Conservation (phyloP, 805 yeast species). For the Candida bentonensis region DNA sequence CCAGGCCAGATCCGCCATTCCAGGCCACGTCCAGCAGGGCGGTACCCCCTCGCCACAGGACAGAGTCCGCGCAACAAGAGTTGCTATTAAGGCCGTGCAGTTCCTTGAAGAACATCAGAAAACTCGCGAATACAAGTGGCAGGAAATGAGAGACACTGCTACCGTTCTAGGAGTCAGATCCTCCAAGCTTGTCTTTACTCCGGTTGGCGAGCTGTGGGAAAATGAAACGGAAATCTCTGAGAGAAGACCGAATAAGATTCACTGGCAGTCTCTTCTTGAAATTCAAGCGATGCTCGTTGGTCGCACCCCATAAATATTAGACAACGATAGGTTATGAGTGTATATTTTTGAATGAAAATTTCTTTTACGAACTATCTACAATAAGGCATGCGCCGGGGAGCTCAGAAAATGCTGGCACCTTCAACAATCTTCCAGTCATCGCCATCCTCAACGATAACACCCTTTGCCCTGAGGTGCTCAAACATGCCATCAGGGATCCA, state of each 20-base stretch:
- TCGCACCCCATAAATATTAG: slow-evolving; percentile 13
- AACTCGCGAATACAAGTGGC: slow-evolving; percentile 3
- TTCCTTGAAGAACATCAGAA: slow-evolving; percentile 52
- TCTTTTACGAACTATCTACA: background rate
- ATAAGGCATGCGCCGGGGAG: background rate
- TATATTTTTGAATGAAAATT: background rate
- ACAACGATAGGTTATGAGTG: background rate
- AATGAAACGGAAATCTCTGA: slow-evolving; percentile 66
- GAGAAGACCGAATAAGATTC: slow-evolving; percentile 81
- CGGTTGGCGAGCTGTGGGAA: slow-evolving; percentile 68
- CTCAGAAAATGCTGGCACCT: background rate
- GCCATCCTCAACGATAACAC: slow-evolving; percentile 33
- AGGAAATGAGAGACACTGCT: slow-evolving; percentile 18
- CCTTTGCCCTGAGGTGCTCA: slow-evolving; percentile 47
- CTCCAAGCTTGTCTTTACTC: slow-evolving; percentile 59
- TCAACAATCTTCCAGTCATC: slow-evolving; percentile 1
- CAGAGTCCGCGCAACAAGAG: slow-evolving; percentile 76
- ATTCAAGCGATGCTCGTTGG: slow-evolving; percentile 69
- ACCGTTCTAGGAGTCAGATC: slow-evolving; percentile 74
- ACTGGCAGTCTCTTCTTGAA: slow-evolving; percentile 66
- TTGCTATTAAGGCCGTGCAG: slow-evolving; percentile 79
- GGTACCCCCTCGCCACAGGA: slow-evolving; percentile 91
- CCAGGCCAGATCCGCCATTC: slow-evolving; percentile 89
- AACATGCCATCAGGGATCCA: slow-evolving; percentile 95
- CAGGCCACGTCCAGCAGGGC: slow-evolving; percentile 98